Base-by-base conservation (phyloP, 1,284 basidiomycete genomes). In the Athelia sp. region DNA sequence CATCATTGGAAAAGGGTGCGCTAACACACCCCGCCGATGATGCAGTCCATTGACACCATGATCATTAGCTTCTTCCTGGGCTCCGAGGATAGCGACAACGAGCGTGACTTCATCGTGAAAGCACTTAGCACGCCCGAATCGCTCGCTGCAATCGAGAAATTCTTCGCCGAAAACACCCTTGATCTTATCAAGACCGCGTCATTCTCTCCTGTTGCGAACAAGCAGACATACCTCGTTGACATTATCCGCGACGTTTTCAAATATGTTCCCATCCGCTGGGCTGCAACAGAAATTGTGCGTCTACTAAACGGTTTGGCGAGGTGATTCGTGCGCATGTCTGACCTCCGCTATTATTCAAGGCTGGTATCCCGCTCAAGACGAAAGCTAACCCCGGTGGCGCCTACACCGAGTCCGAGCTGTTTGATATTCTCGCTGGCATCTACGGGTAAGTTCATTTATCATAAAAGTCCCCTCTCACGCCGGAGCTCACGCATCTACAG, bases 321-420 rank as follows among this genome's bases (percentile, higher is more conserved):
- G 15, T 35, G 26, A 6, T 29, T 6, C 26, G 13, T 29, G 26
- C 26, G 13, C 15, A 2, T 26, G 10, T 35, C 32, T 47, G 21
- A 42, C 45, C 50, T 56, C 1, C 60, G 24, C 4, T 40, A 13
- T 1, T 34, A 44, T 35, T 6, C 35, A 24, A 90, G 87, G 82
- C 78, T 57, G 88, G 88, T 15, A 81, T 93, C 45, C 66, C 74
- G n/a, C 69, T 93, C 51, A 90, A 88, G 68, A 78, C 77, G 0
- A 72, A 74, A 44, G 56, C 73, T 9, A 62, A 76, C 23, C 70
- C 75, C 8, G 63, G 68, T 22, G 88, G 84, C 22, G 68, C 72
- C 36, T 85, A 82, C 59, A 84, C 83, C 1, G 74, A 82, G 18
- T 56, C 68, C 24, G 75, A 87, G 60, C 64, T 93, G 29, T 87